Conservation (phyloP, 129 eudicot genomes). For the Artemisia annua region DNA sequence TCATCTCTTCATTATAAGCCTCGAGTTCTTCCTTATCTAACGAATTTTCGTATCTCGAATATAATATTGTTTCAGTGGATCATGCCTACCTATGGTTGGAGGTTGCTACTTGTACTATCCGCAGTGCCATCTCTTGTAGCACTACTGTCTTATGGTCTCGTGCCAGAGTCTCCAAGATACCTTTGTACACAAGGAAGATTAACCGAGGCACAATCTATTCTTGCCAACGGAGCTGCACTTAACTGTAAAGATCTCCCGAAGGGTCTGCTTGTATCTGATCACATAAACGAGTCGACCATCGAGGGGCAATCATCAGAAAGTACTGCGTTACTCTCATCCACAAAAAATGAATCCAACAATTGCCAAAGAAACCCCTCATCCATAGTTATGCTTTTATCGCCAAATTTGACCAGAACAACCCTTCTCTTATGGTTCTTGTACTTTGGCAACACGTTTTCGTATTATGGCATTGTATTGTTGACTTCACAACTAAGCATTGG, state of each 20-base stretch:
- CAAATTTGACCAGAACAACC: constrained; percentile 44
- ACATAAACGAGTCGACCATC: constrained; percentile 15
- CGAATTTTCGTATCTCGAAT: not conserved
- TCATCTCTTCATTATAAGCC: not conserved
- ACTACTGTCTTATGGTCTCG: constrained; percentile 39
- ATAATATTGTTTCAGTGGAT: constrained; percentile 40
- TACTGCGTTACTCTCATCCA: constrained; percentile 32
- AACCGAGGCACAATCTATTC: constrained; percentile 41
- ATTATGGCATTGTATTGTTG: constrained; percentile 63
- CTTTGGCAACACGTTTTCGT: constrained; percentile 64
- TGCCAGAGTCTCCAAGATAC: constrained; percentile 71
- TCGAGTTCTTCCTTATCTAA: not conserved
- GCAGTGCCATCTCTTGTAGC: constrained; percentile 58
- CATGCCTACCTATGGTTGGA: constrained; percentile 80
- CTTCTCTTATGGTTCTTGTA: constrained; percentile 52
- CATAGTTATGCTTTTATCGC: constrained; percentile 49
- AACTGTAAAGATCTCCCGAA: constrained; percentile 52
- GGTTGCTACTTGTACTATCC: constrained; percentile 70
- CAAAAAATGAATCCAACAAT: constrained; percentile 13
- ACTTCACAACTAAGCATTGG: constrained; percentile 57
- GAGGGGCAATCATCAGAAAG: constrained; percentile 32
- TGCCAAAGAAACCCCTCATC: constrained; percentile 38
- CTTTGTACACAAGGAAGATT: constrained; percentile 50
- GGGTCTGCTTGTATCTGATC: constrained; percentile 45
- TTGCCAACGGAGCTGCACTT: constrained; percentile 43